phyloP scores from a whole-genome alignment of 108 stramenopile genomes.

The Pseudonitzschia pungens region DNA sequence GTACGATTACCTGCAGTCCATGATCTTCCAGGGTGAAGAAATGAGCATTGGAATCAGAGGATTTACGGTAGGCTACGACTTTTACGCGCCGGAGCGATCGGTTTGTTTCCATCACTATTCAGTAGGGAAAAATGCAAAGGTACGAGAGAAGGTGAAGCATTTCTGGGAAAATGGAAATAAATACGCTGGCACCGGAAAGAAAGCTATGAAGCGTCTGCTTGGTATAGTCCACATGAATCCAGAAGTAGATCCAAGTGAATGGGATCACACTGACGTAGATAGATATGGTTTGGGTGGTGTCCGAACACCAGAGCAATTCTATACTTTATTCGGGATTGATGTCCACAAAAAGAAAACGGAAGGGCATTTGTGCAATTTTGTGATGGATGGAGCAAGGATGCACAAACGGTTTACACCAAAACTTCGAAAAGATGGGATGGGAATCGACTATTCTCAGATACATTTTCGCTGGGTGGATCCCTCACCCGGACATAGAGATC shows the following conservation, averaged over 20 bases:
- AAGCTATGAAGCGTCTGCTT: constrained; percentile 75
- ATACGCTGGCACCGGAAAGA: constrained; percentile 58
- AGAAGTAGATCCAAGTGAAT: constrained; percentile 45
- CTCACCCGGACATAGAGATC: constrained; percentile 9
- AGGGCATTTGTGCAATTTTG: constrained; percentile 72
- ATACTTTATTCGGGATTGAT: constrained; percentile 79
- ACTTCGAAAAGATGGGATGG: constrained; percentile 81
- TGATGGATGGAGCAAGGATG: constrained; percentile 55
- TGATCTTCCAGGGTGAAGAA: constrained; percentile 85
- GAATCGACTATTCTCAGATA: constrained; percentile 77
- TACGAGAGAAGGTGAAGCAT: constrained; percentile 70
- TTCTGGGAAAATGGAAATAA: constrained; percentile 72
- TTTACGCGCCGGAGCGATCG: constrained; percentile 81
- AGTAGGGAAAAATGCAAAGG: constrained; percentile 57
- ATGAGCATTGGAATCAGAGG: constrained; percentile 86
- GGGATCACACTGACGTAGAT: constrained; percentile 72
- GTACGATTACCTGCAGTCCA: constrained; percentile 66
- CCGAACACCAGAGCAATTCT: constrained; percentile 79
- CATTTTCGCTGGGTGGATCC: constrained; percentile 54
- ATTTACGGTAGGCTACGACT: constrained; percentile 88
- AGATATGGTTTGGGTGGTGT: constrained; percentile 82
- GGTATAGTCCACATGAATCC: constrained; percentile 93
- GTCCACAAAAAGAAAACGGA: constrained; percentile 66
- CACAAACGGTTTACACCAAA: constrained; percentile 57
- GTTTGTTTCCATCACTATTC: constrained; percentile 93